Percentiles rank a stretch among this genome's conserved stretches.
Evolutionary conservation across 139 green algal genomes (phyloP).

Genomic region (Auxenochlorella protothecoides): DNA sequence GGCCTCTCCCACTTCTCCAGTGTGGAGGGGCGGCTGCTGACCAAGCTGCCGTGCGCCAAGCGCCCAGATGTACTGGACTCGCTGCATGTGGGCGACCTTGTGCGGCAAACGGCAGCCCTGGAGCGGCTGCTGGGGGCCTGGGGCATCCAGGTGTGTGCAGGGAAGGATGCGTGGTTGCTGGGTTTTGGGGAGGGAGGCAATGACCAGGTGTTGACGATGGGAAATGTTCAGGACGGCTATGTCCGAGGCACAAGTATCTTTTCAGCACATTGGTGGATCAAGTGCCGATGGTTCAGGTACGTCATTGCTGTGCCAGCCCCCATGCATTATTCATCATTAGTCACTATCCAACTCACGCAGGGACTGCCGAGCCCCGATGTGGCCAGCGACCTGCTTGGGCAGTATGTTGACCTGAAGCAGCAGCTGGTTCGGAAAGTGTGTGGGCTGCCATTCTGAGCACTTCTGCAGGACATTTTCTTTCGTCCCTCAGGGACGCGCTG

Average conservation of each 20-base stretch:
- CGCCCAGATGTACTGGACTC: neutral
- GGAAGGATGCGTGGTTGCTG: neutral
- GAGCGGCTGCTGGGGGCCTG: constrained; percentile 10
- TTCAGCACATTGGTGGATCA: no score
- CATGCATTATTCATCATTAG: no score
- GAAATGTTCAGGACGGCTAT: no score
- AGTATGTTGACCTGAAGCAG: constrained; percentile 16
- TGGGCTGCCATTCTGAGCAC: neutral
- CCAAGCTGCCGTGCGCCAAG: constrained; percentile 12
- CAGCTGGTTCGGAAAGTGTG: neutral
- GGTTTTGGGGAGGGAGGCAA: neutral
- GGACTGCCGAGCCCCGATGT: constrained; percentile 3
- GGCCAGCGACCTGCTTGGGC: constrained; percentile 9
- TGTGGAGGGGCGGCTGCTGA: neutral
- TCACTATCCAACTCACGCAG: constrained; percentile 1
- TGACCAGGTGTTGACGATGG: no score
- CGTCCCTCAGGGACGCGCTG: no score
- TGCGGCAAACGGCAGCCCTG: constrained; percentile 11
- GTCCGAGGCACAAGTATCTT: no score
- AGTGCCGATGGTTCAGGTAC: no score
- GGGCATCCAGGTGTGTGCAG: constrained; percentile 5
- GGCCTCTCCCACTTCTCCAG: neutral
- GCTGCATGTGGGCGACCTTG: constrained; percentile 1
- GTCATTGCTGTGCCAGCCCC: no score
- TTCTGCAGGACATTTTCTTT: neutral